Conservation (phyloP, 495 filamentous ascomycete genomes). For the Parathielavia appendiculata region DNA sequence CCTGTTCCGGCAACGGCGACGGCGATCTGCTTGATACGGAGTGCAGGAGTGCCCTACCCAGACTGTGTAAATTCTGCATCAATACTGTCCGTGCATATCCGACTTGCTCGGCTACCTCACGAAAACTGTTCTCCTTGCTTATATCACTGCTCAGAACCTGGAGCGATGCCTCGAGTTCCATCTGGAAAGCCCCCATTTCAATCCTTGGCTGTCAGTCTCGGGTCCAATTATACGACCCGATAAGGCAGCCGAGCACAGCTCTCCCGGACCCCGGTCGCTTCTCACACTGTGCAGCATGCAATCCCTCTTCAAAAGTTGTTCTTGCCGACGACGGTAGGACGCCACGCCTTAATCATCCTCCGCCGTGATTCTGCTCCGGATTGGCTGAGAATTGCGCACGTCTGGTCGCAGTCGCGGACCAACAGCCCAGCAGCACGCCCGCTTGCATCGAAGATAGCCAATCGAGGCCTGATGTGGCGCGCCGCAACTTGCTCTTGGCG, state of each 20-base stretch:
- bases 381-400: neutral
- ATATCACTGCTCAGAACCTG: too few species aligned
- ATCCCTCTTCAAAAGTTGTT: neutral
- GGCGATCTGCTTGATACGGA: neutral
- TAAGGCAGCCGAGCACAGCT: too few species aligned
- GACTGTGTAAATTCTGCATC: too few species aligned
- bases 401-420: neutral
- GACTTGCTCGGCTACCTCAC: too few species aligned
- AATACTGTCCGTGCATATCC: too few species aligned
- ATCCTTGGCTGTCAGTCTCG: neutral
- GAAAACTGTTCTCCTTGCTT: too few species aligned
- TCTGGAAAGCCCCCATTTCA: too few species aligned
- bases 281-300: constrained; percentile 1
- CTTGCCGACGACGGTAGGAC: neutral
- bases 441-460: constrained; percentile 8
- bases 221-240: too few species aligned
- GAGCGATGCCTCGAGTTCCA: too few species aligned
- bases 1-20: neutral
- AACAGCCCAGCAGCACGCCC: constrained; percentile 8
- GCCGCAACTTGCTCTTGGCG: neutral
- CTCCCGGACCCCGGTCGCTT: neutral
- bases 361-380: neutral
- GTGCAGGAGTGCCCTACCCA: neutral
- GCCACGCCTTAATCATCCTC: constrained; percentile 11
- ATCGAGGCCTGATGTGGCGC: neutral